Evolutionary conservation across 2,329 filamentous ascomycete species (phyloP).

Genomic region (Harringtonia lauricola): DNA sequence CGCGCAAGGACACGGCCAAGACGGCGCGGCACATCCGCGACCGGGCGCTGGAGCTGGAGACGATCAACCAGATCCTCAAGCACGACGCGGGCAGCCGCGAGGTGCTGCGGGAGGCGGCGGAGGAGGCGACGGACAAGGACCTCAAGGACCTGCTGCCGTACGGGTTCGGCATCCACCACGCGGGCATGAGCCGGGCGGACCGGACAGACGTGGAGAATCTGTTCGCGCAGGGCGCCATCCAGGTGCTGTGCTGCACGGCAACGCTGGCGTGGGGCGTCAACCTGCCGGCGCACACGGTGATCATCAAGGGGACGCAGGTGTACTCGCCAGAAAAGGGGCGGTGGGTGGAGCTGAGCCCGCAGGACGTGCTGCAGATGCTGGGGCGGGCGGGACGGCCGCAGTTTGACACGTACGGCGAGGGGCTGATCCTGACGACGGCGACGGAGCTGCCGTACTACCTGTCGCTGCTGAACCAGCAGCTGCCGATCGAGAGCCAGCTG

Average conservation of each 20-base stretch:
- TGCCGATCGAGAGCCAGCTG: slow-evolving; percentile 95
- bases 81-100: slow-evolving; percentile 88
- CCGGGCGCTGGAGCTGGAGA: slow-evolving; percentile 93
- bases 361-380: slow-evolving; percentile 97
- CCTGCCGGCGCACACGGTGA: slow-evolving; percentile 90
- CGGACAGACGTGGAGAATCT: slow-evolving; percentile 91
- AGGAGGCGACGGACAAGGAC: slow-evolving; percentile 71
- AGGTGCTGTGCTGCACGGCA: slow-evolving; percentile 92
- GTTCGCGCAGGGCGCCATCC: slow-evolving; percentile 81
- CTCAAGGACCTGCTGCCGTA: slow-evolving; percentile 92
- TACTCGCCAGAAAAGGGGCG: slow-evolving; percentile 98
- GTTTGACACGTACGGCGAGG: slow-evolving; percentile 95
- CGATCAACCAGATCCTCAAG: slow-evolving; percentile 88
- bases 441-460: slow-evolving; percentile 94
- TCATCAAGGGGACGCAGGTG: slow-evolving; percentile 97
- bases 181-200: slow-evolving; percentile 92
- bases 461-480: slow-evolving; percentile 89
- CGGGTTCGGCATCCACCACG: slow-evolving; percentile 96
- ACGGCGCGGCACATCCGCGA: slow-evolving; percentile 93
- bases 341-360: slow-evolving; percentile 95
- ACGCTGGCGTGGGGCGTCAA: slow-evolving; percentile 99
- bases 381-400: slow-evolving; percentile 93
- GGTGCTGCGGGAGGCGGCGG: slow-evolving; percentile 75
- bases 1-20: slow-evolving; percentile 94
- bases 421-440: slow-evolving; percentile 96